A percentile compares a stretch with the other conserved stretches of the same genome.
Evolutionary conservation across 1,284 basidiomycete species (phyloP).

Genomic region (Ceratobasidium sp.): DNA sequence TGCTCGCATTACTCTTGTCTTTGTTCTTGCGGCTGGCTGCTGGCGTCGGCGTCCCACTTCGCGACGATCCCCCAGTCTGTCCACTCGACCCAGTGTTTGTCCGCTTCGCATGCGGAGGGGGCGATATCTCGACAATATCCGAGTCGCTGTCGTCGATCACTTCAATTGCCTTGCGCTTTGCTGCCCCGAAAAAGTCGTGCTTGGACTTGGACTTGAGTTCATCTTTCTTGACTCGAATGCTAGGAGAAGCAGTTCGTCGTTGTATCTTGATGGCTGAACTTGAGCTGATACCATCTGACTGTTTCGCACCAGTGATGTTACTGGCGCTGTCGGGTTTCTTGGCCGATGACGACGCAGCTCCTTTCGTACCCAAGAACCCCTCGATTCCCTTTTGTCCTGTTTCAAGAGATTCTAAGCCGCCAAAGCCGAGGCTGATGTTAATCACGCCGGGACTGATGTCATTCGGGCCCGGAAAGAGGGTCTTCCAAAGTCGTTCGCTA

Average conservation of each 20-base stretch:
- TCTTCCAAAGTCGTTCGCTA: conserved; percentile 86
- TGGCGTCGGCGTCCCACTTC: conserved; percentile 24
- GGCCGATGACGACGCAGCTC: conserved; percentile 47
- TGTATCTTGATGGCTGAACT: conserved; percentile 17
- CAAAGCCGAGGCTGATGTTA: conserved; percentile 78
- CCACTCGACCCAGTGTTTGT: conserved; percentile 12
- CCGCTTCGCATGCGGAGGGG: conserved; percentile 15
- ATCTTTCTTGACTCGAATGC: not conserved
- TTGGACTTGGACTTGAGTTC: conserved; percentile 48
- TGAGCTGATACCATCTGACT: not conserved
- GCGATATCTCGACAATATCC: conserved; percentile 35
- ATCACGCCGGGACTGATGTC: conserved; percentile 66
- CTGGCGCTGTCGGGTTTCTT: not conserved
- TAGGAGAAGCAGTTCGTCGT: conserved; percentile 25
- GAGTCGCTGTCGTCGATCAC: conserved; percentile 43
- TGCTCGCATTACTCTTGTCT: conserved; percentile 53
- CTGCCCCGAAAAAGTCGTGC: conserved; percentile 45
- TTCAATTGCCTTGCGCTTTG: conserved; percentile 48
- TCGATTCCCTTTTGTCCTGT: conserved; percentile 86
- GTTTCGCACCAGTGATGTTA: not conserved
- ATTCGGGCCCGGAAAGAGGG: conserved; percentile 63
- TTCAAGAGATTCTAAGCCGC: conserved; percentile 81
- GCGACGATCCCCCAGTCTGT: conserved; percentile 5
- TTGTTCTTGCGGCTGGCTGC: conserved; percentile 50
- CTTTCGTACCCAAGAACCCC: conserved; percentile 67